A percentile compares a stretch with the other conserved stretches of the same genome.
phyloP scores from a whole-genome alignment of 139 green algal genomes.

The Ulvella scutata region DNA sequence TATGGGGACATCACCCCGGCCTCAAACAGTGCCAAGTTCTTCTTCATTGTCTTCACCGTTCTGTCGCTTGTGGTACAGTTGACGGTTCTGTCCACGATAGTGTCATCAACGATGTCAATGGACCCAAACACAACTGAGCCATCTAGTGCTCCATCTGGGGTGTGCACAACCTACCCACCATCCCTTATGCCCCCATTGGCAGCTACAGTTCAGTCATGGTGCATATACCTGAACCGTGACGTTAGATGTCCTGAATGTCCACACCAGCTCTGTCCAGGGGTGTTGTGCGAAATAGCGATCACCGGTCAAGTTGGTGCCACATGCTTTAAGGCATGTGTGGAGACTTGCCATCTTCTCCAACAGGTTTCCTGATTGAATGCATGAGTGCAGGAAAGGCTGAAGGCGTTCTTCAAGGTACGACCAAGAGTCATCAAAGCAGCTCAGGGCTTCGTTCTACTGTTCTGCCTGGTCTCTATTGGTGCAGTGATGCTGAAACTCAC shows the following conservation, averaged over 20 bases:
- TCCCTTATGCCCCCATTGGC: too few relatives aligned
- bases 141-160: too few relatives aligned
- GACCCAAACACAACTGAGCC: too few relatives aligned
- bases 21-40: neutral
- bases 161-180: too few relatives aligned
- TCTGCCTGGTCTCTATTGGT: neutral
- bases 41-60: neutral
- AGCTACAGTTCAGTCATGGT: too few relatives aligned
- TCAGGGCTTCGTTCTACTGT: neutral
- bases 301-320: too few relatives aligned
- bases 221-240: too few relatives aligned
- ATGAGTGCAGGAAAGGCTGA: neutral
- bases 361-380: neutral
- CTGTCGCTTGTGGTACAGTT: neutral
- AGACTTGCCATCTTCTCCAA: too few relatives aligned
- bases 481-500: neutral
- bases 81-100: neutral
- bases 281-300: too few relatives aligned
- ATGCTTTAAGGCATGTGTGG: too few relatives aligned
- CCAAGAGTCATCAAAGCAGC: neutral
- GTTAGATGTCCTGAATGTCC: too few relatives aligned
- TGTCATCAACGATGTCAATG: neutral
- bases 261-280: too few relatives aligned
- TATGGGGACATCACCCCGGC: neutral
- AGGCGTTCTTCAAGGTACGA: neutral